These are phyloP conservation scores for Anethum foeniculum DNA, from an alignment of 140 eudicot species.

Conservation along the genomic window DNA sequence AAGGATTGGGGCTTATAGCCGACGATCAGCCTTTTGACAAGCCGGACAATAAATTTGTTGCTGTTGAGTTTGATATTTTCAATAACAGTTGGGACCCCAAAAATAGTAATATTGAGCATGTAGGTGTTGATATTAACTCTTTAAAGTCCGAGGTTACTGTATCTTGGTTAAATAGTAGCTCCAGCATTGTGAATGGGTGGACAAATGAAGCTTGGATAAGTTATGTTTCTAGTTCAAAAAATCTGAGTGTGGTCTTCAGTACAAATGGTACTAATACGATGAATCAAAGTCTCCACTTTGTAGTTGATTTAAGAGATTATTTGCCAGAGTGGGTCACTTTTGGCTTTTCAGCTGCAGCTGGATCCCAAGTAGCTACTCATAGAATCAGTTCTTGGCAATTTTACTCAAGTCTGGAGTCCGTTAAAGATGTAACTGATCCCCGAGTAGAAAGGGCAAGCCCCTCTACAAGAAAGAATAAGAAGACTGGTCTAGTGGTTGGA, in stretches of 20 bases:
- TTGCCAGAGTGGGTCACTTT: constrained; percentile 24
- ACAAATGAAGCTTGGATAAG: constrained; percentile 19
- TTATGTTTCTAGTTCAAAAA: constrained; percentile 14
- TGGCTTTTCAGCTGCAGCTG: constrained; percentile 28
- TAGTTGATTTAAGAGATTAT: constrained; percentile 19
- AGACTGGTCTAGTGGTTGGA: neutral
- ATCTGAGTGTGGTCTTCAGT: constrained; percentile 20
- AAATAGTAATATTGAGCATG: constrained; percentile 9
- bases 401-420: neutral
- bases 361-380: neutral
- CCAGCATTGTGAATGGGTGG: constrained; percentile 13
- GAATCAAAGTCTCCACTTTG: constrained; percentile 13
- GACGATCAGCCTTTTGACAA: neutral
- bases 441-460: neutral
- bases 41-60: constrained; percentile 18
- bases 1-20: constrained; percentile 24
- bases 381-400: constrained; percentile 23
- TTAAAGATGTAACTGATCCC: neutral
- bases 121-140: constrained; percentile 17
- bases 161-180: constrained; percentile 7
- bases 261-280: constrained; percentile 7
- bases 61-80: constrained; percentile 42
- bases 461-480: neutral
- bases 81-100: constrained; percentile 25
- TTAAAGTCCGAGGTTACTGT: neutral